Conservation (phyloP, 139 green algal genomes). For the Tetraselmis striata region DNA sequence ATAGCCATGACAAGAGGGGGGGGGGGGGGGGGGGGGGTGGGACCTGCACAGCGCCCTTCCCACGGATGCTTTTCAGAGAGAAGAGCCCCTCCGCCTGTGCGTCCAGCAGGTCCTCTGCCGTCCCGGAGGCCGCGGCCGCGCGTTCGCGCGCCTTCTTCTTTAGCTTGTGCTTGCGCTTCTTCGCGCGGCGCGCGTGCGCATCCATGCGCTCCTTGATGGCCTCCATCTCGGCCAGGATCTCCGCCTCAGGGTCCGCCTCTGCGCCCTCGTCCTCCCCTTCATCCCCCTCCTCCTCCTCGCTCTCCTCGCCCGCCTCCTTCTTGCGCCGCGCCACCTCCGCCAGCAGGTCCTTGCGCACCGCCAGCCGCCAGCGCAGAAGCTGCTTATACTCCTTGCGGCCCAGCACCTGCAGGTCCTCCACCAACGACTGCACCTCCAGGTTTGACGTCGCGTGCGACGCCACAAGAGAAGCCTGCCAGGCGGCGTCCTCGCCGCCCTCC, state of each 20-base stretch:
- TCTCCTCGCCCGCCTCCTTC: conserved; percentile 9
- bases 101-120: neutral
- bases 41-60: neutral
- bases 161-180: conserved; percentile 54
- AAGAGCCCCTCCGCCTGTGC: conserved; percentile 36
- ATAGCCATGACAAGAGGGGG: too few species aligned
- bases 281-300: conserved; percentile 1
- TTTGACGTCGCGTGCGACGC: conserved; percentile 60
- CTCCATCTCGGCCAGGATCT: conserved; percentile 82
- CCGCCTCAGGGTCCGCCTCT: conserved; percentile 61
- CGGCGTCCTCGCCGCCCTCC: conserved; percentile 3
- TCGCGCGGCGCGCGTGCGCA: conserved; percentile 31
- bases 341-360: conserved; percentile 27
- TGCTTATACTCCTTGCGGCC: conserved; percentile 95
- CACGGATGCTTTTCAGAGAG: conserved; percentile 17
- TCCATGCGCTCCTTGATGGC: conserved; percentile 66
- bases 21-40: too few species aligned
- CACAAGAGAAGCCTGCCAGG: conserved; percentile 21
- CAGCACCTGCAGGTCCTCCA: conserved; percentile 87
- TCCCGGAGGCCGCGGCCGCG: conserved; percentile 9
- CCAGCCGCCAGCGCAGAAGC: conserved; percentile 80
- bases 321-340: conserved; percentile 14
- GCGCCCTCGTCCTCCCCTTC: conserved; percentile 8
- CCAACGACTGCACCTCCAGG: conserved; percentile 72
- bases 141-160: conserved; percentile 74